Evolutionary conservation across 371 early-diverging fungal species (phyloP).

Genomic region (Phascolomyces articulosus): DNA sequence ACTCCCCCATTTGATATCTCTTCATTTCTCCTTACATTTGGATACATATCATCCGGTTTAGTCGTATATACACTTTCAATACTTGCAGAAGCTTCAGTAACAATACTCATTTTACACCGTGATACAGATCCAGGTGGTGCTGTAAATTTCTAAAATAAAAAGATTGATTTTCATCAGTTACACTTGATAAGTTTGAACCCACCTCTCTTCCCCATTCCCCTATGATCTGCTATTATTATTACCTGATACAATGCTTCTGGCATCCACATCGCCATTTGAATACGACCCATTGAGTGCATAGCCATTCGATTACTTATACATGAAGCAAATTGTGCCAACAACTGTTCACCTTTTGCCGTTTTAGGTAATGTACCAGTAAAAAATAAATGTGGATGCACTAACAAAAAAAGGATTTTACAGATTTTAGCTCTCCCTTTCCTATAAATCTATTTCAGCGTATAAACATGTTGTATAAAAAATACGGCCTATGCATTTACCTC

Average conservation of each 20-base stretch:
- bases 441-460: neutral
- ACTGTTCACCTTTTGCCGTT: constrained; percentile 40
- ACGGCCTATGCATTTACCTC: constrained; percentile 22
- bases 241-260: constrained; percentile 35
- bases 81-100: constrained; percentile 41
- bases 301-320: constrained; percentile 50
- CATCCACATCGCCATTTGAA: constrained; percentile 54
- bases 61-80: constrained; percentile 25
- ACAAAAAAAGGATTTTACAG: neutral
- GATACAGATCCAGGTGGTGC: constrained; percentile 30
- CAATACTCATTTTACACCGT: constrained; percentile 51
- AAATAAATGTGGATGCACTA: constrained; percentile 41
- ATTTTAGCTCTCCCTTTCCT: neutral
- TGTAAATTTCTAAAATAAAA: constrained; percentile 36
- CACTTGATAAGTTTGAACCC: neutral
- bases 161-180: neutral
- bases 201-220: no score
- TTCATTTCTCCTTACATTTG: constrained; percentile 25
- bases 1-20: no score
- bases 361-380: constrained; percentile 53
- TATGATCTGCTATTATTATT: constrained; percentile 3
- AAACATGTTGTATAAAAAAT: neutral
- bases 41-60: constrained; percentile 29
- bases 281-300: constrained; percentile 44
- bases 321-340: constrained; percentile 44